Base-by-base conservation (phyloP, 805 yeast genomes). In the Saccharomycopsis javanensis region DNA sequence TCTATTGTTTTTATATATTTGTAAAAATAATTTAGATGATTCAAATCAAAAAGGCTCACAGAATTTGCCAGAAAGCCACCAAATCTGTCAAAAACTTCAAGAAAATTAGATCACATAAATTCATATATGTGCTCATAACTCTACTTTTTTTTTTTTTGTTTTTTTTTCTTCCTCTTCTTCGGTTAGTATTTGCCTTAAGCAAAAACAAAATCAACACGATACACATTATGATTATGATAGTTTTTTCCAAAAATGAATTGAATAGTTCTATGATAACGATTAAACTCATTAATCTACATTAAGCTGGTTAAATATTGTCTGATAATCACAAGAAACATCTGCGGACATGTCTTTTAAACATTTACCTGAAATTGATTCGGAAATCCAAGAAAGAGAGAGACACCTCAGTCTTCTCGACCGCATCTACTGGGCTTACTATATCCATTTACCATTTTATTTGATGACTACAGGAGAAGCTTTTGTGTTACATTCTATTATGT, bases 401-500 rank as follows among this genome's bases (percentile, higher is more conserved):
- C 51, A 50, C 6, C 45, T 60, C 4, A 18, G 60, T 38, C 59
- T 67, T 25, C 57, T 69, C n/a, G 67, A 66, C 46, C 67, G 65
- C 42, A 58, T 74, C 18, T 74, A 72, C 60, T 75, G 78, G 78
- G 72, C 69, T 53, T 75, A 75, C 59, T 75, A 74, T 55, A 69
- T 75, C 27, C 77, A 75, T 61, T 61, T 75, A 51, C 79, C 79
- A 16, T 75, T 70, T 61, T 75, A 74, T 57, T 57, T 75, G 55
- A 72, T 75, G 77, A 72, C 76, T 25, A 62, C 69, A 2, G 70
- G 68, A 50, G 78, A 75, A 55, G 75, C 78, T 1, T 71, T 71
- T 53, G 62, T 71, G 15, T 61, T 75, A 16, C 79, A 73, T 53
- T 59, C 66, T 3, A 69, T 73, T 59, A 72, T 72, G 61, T 62